These are phyloP conservation scores for Ormosia emarginata DNA, from an alignment of 306 rosid genomes.

Conservation along the genomic window DNA sequence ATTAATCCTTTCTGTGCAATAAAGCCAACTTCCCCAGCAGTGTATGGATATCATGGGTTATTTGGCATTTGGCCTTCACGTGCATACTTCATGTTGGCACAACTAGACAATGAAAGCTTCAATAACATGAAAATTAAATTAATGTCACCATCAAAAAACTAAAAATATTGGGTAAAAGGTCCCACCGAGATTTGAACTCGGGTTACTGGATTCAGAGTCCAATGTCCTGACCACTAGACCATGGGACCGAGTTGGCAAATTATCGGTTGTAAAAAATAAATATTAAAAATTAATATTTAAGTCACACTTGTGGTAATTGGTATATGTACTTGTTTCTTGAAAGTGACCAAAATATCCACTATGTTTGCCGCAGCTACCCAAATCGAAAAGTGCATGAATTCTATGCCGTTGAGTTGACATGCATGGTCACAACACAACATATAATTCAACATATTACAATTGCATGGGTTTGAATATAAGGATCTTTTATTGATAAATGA, in stretches of 20 bases:
- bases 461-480: too few species aligned
- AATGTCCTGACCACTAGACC: constrained; percentile 93
- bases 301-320: too few species aligned
- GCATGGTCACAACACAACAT: too few species aligned
- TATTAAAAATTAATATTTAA: too few species aligned
- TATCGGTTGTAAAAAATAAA: fast-evolving
- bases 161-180: constrained; percentile 17
- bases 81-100: background rate
- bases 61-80: background rate
- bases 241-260: constrained; percentile 33
- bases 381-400: too few species aligned
- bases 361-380: too few species aligned
- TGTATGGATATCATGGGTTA: background rate
- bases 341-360: too few species aligned
- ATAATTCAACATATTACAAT: too few species aligned
- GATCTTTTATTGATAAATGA: too few species aligned
- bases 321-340: too few species aligned
- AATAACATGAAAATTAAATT: background rate
- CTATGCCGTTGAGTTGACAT: too few species aligned
- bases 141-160: background rate
- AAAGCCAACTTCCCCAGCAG: background rate
- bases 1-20: background rate
- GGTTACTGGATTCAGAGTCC: constrained; percentile 91
- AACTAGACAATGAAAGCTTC: background rate
- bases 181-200: constrained; percentile 87